Percentiles rank a stretch among this genome's conserved stretches.
Conservation (phyloP, 2,329 filamentous ascomycete species). For the Alternaria sp. region DNA sequence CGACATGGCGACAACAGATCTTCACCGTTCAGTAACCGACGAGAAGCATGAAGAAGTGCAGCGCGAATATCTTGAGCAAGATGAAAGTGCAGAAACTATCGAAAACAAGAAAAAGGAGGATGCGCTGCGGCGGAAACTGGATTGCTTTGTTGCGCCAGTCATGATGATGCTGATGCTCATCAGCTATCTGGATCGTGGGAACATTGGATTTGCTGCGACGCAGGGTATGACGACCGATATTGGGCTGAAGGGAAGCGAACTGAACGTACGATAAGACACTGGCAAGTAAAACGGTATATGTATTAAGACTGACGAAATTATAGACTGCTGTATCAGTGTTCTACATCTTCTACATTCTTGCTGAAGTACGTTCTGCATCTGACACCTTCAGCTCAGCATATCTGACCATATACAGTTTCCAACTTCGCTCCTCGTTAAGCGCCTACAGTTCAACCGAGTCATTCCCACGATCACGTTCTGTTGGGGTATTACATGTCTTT, state of each 20-base stretch:
- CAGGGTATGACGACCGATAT: conserved; percentile 46
- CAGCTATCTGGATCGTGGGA: conserved; percentile 46
- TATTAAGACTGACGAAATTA: neutral
- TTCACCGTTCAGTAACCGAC: conserved; percentile 4
- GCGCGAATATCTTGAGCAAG: conserved; percentile 31
- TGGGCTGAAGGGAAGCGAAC: conserved; percentile 32
- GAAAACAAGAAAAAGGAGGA: conserved; percentile 37
- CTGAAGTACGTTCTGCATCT: conserved; percentile 29
- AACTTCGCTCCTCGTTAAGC: conserved; percentile 44
- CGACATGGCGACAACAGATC: neutral
- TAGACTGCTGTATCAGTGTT: conserved; percentile 48
- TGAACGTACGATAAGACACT: conserved; percentile 32
- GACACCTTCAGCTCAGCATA: neutral
- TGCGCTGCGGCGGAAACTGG: conserved; percentile 42
- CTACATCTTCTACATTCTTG: conserved; percentile 49
- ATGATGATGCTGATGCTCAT: conserved; percentile 50
- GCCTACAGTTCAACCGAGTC: conserved; percentile 46
- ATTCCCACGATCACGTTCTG: conserved; percentile 61
- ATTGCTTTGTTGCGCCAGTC: conserved; percentile 46
- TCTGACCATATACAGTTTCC: conserved; percentile 30
- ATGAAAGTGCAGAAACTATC: conserved; percentile 25
- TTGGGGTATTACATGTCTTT: conserved; percentile 56
- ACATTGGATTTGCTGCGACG: conserved; percentile 49
- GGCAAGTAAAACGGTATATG: fast-evolving
- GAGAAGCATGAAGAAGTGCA: conserved; percentile 29